phyloP scores from a whole-genome alignment of 2,329 filamentous ascomycete genomes.

The Penicillium freii region DNA sequence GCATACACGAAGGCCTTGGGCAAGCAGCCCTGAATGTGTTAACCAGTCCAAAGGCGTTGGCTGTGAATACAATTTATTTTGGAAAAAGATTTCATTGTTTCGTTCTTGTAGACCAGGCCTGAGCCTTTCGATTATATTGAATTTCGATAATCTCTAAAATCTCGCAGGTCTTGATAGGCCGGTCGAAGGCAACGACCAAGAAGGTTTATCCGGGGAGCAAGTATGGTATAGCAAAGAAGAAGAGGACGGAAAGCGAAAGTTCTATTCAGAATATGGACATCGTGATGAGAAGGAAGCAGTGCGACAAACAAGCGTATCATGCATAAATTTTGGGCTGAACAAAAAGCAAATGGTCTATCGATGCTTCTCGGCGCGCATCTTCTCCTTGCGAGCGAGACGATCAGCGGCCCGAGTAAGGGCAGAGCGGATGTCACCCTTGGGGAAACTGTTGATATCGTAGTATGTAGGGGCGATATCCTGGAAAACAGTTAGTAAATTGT shows the following conservation, averaged over 20 bases:
- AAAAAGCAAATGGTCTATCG: slow-evolving; percentile 25
- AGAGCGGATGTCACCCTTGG: slow-evolving; percentile 79
- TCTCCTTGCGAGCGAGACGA: slow-evolving; percentile 55
- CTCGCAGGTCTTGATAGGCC: neutral
- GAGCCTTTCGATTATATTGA: neutral
- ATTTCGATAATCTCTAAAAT: neutral
- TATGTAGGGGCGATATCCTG: slow-evolving; percentile 92
- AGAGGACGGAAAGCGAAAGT: neutral
- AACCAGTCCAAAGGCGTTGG: slow-evolving; percentile 3
- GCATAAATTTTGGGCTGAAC: slow-evolving; percentile 9
- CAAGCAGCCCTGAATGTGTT: slow-evolving; percentile 1
- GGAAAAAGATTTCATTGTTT: neutral
- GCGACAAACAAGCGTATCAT: slow-evolving; percentile 17
- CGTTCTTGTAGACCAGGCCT: neutral
- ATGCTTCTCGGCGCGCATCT: slow-evolving; percentile 44
- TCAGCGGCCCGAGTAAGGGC: slow-evolving; percentile 55
- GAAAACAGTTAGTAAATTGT: slow-evolving; percentile 17
- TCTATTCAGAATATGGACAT: slow-evolving; percentile 8
- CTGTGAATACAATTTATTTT: neutral
- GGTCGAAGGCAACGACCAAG: neutral
- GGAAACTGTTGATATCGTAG: slow-evolving; percentile 81
- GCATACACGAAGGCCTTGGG: neutral
- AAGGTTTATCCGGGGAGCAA: neutral
- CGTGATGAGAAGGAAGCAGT: slow-evolving; percentile 4
- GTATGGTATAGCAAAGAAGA: neutral